phyloP scores from a whole-genome alignment of 495 filamentous ascomycete species.

The Elaphomyces granulatus region DNA sequence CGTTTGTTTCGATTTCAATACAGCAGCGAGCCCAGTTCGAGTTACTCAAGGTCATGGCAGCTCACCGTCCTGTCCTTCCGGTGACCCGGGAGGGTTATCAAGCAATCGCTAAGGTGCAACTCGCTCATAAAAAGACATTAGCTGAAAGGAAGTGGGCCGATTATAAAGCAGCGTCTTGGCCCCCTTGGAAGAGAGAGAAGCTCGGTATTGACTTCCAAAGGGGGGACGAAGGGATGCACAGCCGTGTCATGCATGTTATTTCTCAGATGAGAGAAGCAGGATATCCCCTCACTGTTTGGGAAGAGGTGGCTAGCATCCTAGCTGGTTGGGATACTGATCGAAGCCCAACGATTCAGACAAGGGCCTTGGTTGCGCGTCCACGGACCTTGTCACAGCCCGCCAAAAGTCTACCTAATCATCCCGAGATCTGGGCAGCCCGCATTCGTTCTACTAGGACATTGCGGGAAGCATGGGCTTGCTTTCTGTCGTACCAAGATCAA shows the following conservation, averaged over 20 bases:
- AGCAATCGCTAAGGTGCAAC: slow-evolving; percentile 41
- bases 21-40: slow-evolving; percentile 51
- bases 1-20: slow-evolving; percentile 32
- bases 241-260: slow-evolving; percentile 42
- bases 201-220: slow-evolving; percentile 43
- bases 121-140: slow-evolving; percentile 47
- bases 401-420: slow-evolving; percentile 8
- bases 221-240: slow-evolving; percentile 40
- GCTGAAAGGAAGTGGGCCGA: slow-evolving; percentile 43
- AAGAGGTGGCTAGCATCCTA: slow-evolving; percentile 39
- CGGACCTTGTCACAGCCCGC: slow-evolving; percentile 9
- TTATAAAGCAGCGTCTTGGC: slow-evolving; percentile 50
- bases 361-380: slow-evolving; percentile 22
- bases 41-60: slow-evolving; percentile 46
- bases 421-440: slow-evolving; percentile 42
- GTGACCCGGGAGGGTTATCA: slow-evolving; percentile 49
- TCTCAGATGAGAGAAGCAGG: slow-evolving; percentile 49
- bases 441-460: slow-evolving; percentile 52
- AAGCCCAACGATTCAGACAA: slow-evolving; percentile 56
- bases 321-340: slow-evolving; percentile 55
- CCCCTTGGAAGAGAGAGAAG: slow-evolving; percentile 54
- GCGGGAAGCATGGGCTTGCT: slow-evolving; percentile 60
- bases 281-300: slow-evolving; percentile 41
- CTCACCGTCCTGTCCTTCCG: slow-evolving; percentile 38
- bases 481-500: slow-evolving; percentile 38